Evolutionary conservation across 352 stramenopile genomes (phyloP).

Genomic region (Globisporangium apiculatum): DNA sequence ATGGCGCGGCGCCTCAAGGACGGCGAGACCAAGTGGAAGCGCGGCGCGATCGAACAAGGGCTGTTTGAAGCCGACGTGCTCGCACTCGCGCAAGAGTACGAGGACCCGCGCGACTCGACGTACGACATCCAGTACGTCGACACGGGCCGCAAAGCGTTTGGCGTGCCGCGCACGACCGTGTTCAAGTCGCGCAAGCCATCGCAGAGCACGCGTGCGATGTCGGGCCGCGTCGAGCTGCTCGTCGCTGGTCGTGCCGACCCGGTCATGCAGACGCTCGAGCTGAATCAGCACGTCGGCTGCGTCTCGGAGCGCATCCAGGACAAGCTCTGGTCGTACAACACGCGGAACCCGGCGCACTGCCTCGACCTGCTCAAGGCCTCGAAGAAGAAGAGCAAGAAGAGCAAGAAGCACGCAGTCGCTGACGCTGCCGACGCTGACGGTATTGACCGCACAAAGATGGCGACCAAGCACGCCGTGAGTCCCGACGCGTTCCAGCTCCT

Average conservation of each 20-base stretch:
- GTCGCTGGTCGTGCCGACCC: conserved; percentile 59
- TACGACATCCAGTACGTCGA: conserved; percentile 88
- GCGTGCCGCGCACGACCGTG: conserved; percentile 63
- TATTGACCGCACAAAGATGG: conserved; percentile 65
- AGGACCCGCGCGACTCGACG: conserved; percentile 59
- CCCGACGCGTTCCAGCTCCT: conserved; percentile 88
- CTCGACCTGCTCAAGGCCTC: conserved; percentile 47
- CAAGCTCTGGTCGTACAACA: conserved; percentile 70
- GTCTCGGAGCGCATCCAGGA: conserved; percentile 86
- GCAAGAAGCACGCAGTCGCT: conserved; percentile 52
- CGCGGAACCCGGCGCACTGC: conserved; percentile 66
- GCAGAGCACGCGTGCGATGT: conserved; percentile 71
- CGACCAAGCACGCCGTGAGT: conserved; percentile 67
- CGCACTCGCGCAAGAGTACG: conserved; percentile 45
- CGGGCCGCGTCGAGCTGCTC: conserved; percentile 77
- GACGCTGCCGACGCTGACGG: conserved; percentile 20
- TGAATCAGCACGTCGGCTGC: conserved; percentile 81
- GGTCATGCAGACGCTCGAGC: conserved; percentile 81
- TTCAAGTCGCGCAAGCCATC: conserved; percentile 68
- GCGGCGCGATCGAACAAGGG: conserved; percentile 70
- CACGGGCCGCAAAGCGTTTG: conserved; percentile 73
- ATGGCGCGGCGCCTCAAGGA: conserved; percentile 66
- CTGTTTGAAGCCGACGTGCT: conserved; percentile 69
- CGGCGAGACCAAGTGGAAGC: conserved; percentile 83
- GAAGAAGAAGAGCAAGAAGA: conserved; percentile 76